These are phyloP conservation scores for Tilletia walkeri DNA, from an alignment of 1,284 basidiomycete species.

Conservation along the genomic window DNA sequence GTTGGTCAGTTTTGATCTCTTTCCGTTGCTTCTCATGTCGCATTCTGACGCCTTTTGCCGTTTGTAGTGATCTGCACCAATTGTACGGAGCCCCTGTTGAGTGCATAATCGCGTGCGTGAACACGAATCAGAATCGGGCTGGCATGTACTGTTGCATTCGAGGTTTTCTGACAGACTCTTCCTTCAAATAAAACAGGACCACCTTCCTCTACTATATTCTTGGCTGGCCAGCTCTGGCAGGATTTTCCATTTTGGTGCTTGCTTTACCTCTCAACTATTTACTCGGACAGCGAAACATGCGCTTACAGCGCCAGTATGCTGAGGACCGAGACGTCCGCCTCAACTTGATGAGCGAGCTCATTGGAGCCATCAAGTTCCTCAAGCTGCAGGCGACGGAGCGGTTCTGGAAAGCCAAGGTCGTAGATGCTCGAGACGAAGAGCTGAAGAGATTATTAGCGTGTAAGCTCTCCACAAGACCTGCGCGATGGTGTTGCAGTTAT, in stretches of 20 bases:
- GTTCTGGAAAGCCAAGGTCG: constrained; percentile 39
- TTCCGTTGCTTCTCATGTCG: constrained; percentile 25
- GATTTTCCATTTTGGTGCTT: constrained; percentile 72
- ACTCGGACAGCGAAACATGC: constrained; percentile 66
- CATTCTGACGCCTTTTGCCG: constrained; percentile 30
- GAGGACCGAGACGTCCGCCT: constrained; percentile 79
- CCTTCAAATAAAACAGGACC: background rate
- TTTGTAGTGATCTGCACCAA: constrained; percentile 57
- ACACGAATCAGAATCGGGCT: background rate
- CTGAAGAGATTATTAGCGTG: constrained; percentile 34
- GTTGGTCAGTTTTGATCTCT: constrained; percentile 10
- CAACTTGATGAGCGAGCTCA: constrained; percentile 76
- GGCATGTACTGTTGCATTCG: too few relatives aligned
- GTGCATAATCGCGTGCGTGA: constrained; percentile 65
- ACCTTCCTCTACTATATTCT: constrained; percentile 64
- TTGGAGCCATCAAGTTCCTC: constrained; percentile 71
- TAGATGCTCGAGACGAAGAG: constrained; percentile 44
- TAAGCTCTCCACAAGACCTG: constrained; percentile 26
- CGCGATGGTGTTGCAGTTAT: constrained; percentile 23
- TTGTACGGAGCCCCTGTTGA: constrained; percentile 75
- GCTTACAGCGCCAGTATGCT: constrained; percentile 69
- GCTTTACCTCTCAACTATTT: constrained; percentile 73
- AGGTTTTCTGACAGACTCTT: background rate
- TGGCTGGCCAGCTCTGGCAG: constrained; percentile 78
- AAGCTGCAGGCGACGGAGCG: constrained; percentile 58